These are phyloP conservation scores for Amauroascus niger DNA, from an alignment of 2,329 filamentous ascomycete species.

Conservation along the genomic window DNA sequence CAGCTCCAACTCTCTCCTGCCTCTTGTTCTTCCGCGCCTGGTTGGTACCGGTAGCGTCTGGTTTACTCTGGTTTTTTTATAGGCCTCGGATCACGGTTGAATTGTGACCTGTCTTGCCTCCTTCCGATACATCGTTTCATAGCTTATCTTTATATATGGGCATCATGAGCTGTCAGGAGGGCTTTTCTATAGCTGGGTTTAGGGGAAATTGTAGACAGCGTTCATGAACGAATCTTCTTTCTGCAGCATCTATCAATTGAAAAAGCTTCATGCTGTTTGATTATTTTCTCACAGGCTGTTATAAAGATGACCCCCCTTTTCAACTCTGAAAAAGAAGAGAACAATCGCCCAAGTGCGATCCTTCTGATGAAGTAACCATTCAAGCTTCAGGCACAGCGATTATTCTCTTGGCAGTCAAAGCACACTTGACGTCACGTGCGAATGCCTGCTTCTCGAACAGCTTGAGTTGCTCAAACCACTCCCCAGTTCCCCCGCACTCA, in stretches of 20 bases:
- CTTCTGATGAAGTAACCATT: neutral
- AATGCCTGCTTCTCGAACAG: neutral
- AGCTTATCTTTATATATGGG: neutral
- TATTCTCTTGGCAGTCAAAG: neutral
- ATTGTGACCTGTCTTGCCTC: neutral
- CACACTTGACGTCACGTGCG: conserved; percentile 7
- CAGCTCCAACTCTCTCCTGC: neutral
- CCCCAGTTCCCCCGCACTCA: too few relatives aligned
- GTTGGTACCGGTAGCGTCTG: neutral
- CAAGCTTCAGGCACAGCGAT: conserved; percentile 2
- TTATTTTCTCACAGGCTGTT: too few relatives aligned
- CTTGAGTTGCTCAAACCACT: neutral
- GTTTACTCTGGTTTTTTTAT: neutral
- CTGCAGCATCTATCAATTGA: too few relatives aligned
- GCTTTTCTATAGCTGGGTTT: neutral
- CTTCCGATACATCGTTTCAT: neutral
- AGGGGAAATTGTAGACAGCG: neutral
- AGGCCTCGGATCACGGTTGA: neutral
- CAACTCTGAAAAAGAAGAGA: neutral
- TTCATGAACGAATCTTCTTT: conserved; percentile 3
- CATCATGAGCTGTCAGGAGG: neutral
- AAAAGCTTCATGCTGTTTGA: too few relatives aligned
- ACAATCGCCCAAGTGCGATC: too few relatives aligned
- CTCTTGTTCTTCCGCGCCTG: neutral
- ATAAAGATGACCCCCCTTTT: too few relatives aligned